Conservation (phyloP, 2,329 filamentous ascomycete genomes). For the Aspergillus luchuensis region DNA sequence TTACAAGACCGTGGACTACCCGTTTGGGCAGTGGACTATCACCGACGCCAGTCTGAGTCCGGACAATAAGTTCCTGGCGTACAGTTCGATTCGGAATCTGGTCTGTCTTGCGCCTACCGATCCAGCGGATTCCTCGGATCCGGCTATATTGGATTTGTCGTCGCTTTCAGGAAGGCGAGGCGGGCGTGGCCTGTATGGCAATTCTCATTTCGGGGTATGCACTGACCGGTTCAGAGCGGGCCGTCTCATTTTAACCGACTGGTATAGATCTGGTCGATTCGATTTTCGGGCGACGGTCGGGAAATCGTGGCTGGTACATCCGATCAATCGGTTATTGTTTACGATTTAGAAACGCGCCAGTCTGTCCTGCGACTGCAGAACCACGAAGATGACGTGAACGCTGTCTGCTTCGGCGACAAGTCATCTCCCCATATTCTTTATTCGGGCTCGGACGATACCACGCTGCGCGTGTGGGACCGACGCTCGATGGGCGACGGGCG, state of each 20-base stretch:
- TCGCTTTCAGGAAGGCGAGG: slow-evolving; percentile 48
- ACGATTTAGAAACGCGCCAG: slow-evolving; percentile 81
- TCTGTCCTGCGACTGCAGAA: slow-evolving; percentile 74
- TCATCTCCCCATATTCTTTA: slow-evolving; percentile 91
- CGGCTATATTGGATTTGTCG: slow-evolving; percentile 74
- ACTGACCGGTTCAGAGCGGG: neutral
- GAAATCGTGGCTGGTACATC: slow-evolving; percentile 90
- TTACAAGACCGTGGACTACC: slow-evolving; percentile 86
- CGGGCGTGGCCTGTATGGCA: slow-evolving; percentile 35
- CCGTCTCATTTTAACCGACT: slow-evolving; percentile 15
- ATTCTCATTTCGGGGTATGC: slow-evolving; percentile 49
- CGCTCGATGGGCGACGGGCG: slow-evolving; percentile 65
- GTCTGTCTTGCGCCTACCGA: slow-evolving; percentile 88
- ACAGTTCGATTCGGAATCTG: slow-evolving; percentile 80
- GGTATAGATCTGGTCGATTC: slow-evolving; percentile 76
- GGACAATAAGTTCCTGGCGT: slow-evolving; percentile 89
- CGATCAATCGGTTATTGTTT: slow-evolving; percentile 77
- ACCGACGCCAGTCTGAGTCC: slow-evolving; percentile 90
- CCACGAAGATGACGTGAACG: slow-evolving; percentile 89
- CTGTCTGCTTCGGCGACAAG: slow-evolving; percentile 91
- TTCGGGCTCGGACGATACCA: slow-evolving; percentile 91
- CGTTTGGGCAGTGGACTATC: slow-evolving; percentile 90
- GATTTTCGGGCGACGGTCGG: slow-evolving; percentile 88
- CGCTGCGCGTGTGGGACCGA: slow-evolving; percentile 94
- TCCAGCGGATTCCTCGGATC: slow-evolving; percentile 76